Evolutionary conservation across 192 early-diverging fungal genomes (phyloP), one percentile per base, ranked within the genome.

Genomic region (Paraglomus occultum): DNA sequence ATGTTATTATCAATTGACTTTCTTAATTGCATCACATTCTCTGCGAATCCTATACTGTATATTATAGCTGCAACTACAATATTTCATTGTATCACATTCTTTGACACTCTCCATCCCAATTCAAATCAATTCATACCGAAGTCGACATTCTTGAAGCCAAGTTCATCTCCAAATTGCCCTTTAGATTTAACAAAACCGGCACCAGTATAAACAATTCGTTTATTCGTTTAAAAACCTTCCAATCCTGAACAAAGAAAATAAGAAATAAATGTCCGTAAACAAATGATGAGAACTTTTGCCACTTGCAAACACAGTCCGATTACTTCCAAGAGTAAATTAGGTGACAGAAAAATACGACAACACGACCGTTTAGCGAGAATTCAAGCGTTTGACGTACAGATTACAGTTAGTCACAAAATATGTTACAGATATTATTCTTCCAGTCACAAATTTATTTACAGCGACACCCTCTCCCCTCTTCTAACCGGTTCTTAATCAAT

Each of bases 131-230:
- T 52, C 50, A 52, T 76, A 90, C 80, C 66, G 81, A 85, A 8
- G 93, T 95, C 2, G 92, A 90, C 17, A 96, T 79, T 8, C 94
- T 84, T n/a, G 93, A 86, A 6, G 91, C 90, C 61, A 96, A 82
- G 55, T 92, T 96, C 82, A 95, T 90, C 73, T 96, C 94, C 12
- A 95, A 83, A 76, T 95, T 96, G 62, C 94, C 93, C 67, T 96
- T 96, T 17, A 96, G 76, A 70, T 94, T 94, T 39, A 96, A 73
- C 10, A 96, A 72, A 39, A 94, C 88, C 4, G 94, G 86, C 0
- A 95, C 90, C 64, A 96, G 85, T 63, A 96, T 89, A 74, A 94
- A 92, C 9, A 96, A 75, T 69, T 90, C 88, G 3, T 90, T 82
- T 15, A 92, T 77, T 8, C 77, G 59, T 7, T 75, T 74, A 68